phyloP scores from a whole-genome alignment of 371 early-diverging fungal species.

The Hamiltosporidium magnivora region DNA sequence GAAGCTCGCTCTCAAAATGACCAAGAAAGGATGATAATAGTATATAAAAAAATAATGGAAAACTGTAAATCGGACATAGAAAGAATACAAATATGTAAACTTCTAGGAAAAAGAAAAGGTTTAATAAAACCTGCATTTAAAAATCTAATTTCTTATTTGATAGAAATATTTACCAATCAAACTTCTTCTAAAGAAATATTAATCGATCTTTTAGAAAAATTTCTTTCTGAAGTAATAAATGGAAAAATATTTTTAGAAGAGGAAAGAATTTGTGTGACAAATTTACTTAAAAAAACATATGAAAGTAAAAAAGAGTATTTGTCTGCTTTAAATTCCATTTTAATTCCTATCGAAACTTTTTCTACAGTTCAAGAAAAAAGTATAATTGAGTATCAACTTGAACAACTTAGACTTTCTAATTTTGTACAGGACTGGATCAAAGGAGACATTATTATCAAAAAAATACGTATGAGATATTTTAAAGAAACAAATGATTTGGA shows the following conservation, averaged over 20 bases:
- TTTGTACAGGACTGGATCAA: constrained; percentile 31
- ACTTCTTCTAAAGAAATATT: background rate
- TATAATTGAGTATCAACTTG: constrained; percentile 46
- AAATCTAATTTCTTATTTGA: background rate
- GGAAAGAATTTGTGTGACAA: constrained; percentile 41
- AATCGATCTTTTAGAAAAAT: constrained; percentile 20
- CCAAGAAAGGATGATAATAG: constrained; percentile 12
- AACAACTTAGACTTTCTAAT: constrained; percentile 42
- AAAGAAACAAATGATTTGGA: constrained; percentile 16
- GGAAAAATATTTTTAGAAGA: constrained; percentile 54
- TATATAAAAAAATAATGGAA: constrained; percentile 38
- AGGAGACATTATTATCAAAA: constrained; percentile 30
- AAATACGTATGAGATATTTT: constrained; percentile 43
- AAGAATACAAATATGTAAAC: constrained; percentile 19
- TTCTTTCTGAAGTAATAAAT: constrained; percentile 38
- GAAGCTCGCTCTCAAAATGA: constrained; percentile 38
- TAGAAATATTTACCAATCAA: background rate
- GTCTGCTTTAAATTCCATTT: constrained; percentile 34
- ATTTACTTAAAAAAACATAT: constrained; percentile 34
- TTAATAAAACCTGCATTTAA: constrained; percentile 35
- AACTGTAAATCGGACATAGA: constrained; percentile 26
- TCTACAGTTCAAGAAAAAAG: constrained; percentile 30
- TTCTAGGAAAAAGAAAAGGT: constrained; percentile 44
- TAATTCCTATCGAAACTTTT: constrained; percentile 56
- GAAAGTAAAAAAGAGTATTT: constrained; percentile 3